Evolutionary conservation across 1,284 basidiomycete genomes (phyloP), one percentile per base, ranked within the genome.

Genomic region (Fomitopsis betulina): DNA sequence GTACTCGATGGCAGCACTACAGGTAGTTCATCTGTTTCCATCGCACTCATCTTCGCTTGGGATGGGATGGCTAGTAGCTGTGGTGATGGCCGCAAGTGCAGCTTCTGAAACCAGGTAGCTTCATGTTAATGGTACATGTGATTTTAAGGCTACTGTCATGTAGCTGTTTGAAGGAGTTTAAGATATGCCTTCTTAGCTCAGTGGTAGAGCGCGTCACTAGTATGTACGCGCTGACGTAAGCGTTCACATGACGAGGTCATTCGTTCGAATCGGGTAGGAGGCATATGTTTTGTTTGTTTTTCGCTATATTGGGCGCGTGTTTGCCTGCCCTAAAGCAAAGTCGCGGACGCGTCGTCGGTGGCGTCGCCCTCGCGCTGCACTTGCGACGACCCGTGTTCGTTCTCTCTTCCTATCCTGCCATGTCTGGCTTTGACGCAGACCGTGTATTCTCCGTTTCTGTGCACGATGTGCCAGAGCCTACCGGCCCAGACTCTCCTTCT

Each of bases 361-460:
- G 37, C 47, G 58, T 50, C 56, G 40, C 53, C 56, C 53, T 62
- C 56, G 35, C 52, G 54, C 61, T 45, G 35, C 35, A 6, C 54
- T 54, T 45, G 19, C 37, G 12, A 32, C 35, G 37, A 42, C 27
- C 33, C 56, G 13, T 53, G 43, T 49, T 12, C 47, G 52, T 55
- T 27, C 35, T 39, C 50, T 45, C 25, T 40, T 5, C 5, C 23
- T 58, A 50, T 40, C 27, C 52, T 38, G 43, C 42, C 40, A 82
- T 79, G 80, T 81, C 80, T 62, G 89, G 89, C 55, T 94, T 91
- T 68, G 90, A 94, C 65, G 78, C 81, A 49, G 86, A 93, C 71
- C 83, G 82, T 62, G 80, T 93, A n/a, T 94, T 87, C 73, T 85
- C 86, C 2, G 85, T 94, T 56, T 80, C 87, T 30, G 86, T 93